phyloP scores from a whole-genome alignment of 352 stramenopile species.

The Phytophthora crassamura region DNA sequence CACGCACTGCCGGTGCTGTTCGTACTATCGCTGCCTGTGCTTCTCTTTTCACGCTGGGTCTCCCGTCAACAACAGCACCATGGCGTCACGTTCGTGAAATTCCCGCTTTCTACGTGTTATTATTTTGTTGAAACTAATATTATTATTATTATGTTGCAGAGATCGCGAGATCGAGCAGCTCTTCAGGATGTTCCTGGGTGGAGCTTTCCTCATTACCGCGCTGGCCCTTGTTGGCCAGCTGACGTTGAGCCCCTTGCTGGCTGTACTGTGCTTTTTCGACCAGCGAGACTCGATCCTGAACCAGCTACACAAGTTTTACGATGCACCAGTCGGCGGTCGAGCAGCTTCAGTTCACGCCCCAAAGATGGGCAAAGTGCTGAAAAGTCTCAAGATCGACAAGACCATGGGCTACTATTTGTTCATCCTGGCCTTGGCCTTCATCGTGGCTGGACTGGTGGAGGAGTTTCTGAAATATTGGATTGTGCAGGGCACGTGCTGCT shows the following conservation, averaged over 20 bases:
- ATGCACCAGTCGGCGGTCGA: constrained; percentile 18
- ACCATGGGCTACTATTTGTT: constrained; percentile 72
- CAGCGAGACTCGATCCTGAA: constrained; percentile 49
- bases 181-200: constrained; percentile 58
- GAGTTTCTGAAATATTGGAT: constrained; percentile 76
- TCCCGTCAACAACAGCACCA: constrained; percentile 52
- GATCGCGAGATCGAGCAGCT: constrained; percentile 72
- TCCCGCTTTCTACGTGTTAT: not conserved
- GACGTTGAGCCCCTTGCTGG: constrained; percentile 47
- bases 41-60: constrained; percentile 49
- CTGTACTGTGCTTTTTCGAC: constrained; percentile 63
- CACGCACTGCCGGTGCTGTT: constrained; percentile 38
- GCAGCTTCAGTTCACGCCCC: constrained; percentile 24
- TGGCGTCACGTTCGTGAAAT: constrained; percentile 46
- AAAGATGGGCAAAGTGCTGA: constrained; percentile 50
- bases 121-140: constrained; percentile 7
- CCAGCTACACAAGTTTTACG: constrained; percentile 50
- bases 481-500: constrained; percentile 61
- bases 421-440: constrained; percentile 55
- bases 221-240: constrained; percentile 52
- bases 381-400: constrained; percentile 59
- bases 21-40: constrained; percentile 36
- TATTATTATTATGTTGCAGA: constrained; percentile 31
- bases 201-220: constrained; percentile 47
- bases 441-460: constrained; percentile 69